Conservation (phyloP, 139 green algal species). For the Chlamydomonas incerta region DNA sequence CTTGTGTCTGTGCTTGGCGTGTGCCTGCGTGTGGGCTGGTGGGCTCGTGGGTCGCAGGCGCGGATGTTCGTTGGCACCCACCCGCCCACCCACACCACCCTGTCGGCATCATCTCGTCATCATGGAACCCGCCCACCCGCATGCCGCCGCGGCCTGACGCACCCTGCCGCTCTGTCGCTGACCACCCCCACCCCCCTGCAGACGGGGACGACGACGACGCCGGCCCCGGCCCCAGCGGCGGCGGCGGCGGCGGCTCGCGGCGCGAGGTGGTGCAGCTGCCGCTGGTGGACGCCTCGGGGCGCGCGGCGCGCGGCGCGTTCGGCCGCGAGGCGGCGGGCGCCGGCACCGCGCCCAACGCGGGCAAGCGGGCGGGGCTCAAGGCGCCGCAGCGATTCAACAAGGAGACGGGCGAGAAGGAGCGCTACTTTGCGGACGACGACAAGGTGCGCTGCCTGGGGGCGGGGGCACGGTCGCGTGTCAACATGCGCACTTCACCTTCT, state of each 20-base stretch:
- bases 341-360: not conserved
- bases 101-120: too few relatives aligned
- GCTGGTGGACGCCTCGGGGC: constrained; percentile 78
- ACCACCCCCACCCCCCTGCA: too few relatives aligned
- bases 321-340: constrained; percentile 72
- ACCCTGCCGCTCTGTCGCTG: too few relatives aligned
- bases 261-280: constrained; percentile 69
- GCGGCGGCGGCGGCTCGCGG: not conserved
- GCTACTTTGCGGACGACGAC: constrained; percentile 94
- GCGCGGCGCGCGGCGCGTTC: constrained; percentile 85
- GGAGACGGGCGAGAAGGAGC: constrained; percentile 62
- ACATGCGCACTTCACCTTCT: not conserved
- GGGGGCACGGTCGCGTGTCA: too few relatives aligned
- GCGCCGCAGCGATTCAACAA: constrained; percentile 77
- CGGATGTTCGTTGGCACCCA: too few relatives aligned
- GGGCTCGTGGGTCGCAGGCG: too few relatives aligned
- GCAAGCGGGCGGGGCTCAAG: constrained; percentile 46
- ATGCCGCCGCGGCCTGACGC: too few relatives aligned
- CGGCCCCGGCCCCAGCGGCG: not conserved
- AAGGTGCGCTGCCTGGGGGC: constrained; percentile 20
- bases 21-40: too few relatives aligned
- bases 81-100: too few relatives aligned
- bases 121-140: too few relatives aligned
- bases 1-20: too few relatives aligned
- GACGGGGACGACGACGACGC: not conserved